Evolutionary conservation across 2,329 filamentous ascomycete genomes (phyloP).

Genomic region (Xenosphaeropsis pyriputrescens): DNA sequence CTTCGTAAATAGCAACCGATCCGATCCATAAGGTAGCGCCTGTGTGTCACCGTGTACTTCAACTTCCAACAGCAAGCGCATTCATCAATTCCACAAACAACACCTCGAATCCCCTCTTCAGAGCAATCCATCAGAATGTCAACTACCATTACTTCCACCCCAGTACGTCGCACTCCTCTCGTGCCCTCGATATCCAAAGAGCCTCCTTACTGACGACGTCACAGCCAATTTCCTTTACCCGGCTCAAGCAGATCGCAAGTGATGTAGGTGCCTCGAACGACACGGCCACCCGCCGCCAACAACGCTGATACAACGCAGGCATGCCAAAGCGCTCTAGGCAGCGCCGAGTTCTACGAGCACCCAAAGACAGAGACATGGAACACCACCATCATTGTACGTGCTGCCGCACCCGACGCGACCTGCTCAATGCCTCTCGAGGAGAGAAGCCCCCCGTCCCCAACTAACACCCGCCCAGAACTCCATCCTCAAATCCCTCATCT

Average conservation of each 20-base stretch:
- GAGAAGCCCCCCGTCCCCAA: background rate
- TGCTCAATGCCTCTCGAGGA: background rate
- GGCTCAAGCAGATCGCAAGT: constrained; percentile 73
- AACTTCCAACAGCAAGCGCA: too few species aligned
- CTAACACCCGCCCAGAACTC: constrained; percentile 37
- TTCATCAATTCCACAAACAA: too few species aligned
- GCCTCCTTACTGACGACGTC: constrained; percentile 6
- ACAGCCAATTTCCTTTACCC: constrained; percentile 61
- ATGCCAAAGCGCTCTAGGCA: constrained; percentile 64
- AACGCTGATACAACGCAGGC: constrained; percentile 36
- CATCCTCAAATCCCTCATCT: constrained; percentile 65
- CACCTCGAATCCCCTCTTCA: too few species aligned
- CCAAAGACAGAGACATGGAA: constrained; percentile 79
- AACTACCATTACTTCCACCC: background rate
- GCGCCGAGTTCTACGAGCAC: constrained; percentile 74
- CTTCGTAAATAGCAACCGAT: too few species aligned
- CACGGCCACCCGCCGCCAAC: background rate
- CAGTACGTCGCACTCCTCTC: too few species aligned
- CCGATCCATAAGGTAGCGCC: too few species aligned
- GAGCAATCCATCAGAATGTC: background rate
- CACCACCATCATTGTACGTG: constrained; percentile 73
- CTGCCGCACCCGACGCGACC: constrained; percentile 5
- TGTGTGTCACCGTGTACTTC: too few species aligned
- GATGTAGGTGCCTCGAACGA: constrained; percentile 41
- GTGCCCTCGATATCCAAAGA: background rate